Evolutionary conservation across 1,139 yeast species (phyloP).

Genomic region (Pichia sp.): DNA sequence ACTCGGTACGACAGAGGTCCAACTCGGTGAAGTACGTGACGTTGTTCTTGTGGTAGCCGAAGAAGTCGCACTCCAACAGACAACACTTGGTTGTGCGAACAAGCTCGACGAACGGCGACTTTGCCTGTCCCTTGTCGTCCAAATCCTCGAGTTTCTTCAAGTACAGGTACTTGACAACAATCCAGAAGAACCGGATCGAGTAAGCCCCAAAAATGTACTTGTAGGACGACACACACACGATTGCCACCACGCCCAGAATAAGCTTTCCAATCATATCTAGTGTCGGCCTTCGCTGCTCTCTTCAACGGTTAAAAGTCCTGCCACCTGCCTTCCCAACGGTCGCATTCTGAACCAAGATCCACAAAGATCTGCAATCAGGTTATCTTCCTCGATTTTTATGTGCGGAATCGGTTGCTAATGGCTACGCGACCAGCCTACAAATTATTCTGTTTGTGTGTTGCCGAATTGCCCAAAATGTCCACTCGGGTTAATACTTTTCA

Average conservation of each 20-base stretch:
- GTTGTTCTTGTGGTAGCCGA: constrained; percentile 74
- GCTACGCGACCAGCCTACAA: too few relatives aligned
- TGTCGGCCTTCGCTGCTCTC: not conserved
- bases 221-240: constrained; percentile 28
- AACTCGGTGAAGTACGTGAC: constrained; percentile 81
- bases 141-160: constrained; percentile 29
- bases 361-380: too few relatives aligned
- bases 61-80: constrained; percentile 78
- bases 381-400: too few relatives aligned
- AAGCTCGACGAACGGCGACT: constrained; percentile 13
- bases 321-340: too few relatives aligned
- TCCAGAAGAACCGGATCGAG: constrained; percentile 55
- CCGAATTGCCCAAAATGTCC: too few relatives aligned
- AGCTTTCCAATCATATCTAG: not conserved
- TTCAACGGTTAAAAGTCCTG: not conserved
- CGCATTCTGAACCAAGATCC: too few relatives aligned
- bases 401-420: too few relatives aligned
- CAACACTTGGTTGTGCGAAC: constrained; percentile 57
- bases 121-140: not conserved
- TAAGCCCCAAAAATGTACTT: constrained; percentile 72
- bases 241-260: not conserved
- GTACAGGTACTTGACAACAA: constrained; percentile 40
- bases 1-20: constrained; percentile 71
- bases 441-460: too few relatives aligned
- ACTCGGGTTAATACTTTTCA: too few relatives aligned